Evolutionary conservation across 495 filamentous ascomycete genomes (phyloP), one percentile per base, ranked within the genome.

Genomic region (Penicillium subrubescens): DNA sequence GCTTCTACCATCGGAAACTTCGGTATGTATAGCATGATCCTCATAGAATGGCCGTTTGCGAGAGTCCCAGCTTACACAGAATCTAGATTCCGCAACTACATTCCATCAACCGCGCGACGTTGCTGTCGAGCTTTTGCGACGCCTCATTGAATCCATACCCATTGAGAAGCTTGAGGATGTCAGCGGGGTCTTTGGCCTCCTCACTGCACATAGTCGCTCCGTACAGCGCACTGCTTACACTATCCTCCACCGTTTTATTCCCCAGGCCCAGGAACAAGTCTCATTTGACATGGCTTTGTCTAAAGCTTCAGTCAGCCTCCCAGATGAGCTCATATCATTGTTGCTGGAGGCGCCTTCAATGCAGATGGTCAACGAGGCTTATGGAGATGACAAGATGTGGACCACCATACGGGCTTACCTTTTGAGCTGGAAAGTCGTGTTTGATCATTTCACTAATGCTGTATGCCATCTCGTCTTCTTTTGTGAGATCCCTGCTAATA

Each of bases 341-440:
- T 81, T 93, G 33, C 81, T 85, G 35, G 74, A 82, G 74, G 65
- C 80, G 1, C 83, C 83, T 8, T 73, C 77, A 10, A 70, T 78
- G 62, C 69, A 78, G 10, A 73, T 75, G 52, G 75, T 96, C 77
- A 78, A 88, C 71, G 57, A 75, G 23, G 64, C 71, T 0, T 73
- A 70, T 29, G 75, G 72, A 19, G 75, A 81, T 57, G 76, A 78
- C 33, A 77, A 74, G 53, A 73, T 71, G 46, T 82, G 79, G 81
- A 73, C 76, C 7, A 59, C 78, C 64, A 57, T 84, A 67, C 83
- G 91, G 53, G 87, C 88, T 6, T 99, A 97, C 72, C 83, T 98
- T n/a, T 78, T 97, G 31, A 90, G 93, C 44, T 98, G 95, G 95
- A 86, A 92, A 61, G 78, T 98, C 15, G 86, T 97, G 3, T 97